These are phyloP conservation scores for Rhododendron ovatum DNA, from an alignment of 148 eudicot species.

Conservation along the genomic window DNA sequence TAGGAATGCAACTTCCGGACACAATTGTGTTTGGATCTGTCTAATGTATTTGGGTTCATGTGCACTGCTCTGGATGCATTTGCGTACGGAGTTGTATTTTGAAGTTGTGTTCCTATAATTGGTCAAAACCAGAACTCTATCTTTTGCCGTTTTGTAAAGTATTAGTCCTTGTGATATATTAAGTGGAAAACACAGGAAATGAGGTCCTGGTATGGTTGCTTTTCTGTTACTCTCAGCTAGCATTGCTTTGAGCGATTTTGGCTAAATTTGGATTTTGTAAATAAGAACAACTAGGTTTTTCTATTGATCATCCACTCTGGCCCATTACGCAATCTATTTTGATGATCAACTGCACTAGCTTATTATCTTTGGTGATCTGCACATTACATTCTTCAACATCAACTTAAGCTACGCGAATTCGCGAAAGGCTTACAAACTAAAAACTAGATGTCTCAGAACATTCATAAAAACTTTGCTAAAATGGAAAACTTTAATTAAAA, in stretches of 20 bases:
- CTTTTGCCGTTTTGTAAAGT: neutral
- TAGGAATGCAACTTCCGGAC: neutral
- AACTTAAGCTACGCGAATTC: no score
- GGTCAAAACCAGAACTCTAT: neutral
- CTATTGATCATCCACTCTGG: no score
- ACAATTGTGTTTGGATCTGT: no score
- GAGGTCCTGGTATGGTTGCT: neutral
- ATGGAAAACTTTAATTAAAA: no score
- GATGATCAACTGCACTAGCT: no score
- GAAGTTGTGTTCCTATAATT: neutral
- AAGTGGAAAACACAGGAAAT: neutral
- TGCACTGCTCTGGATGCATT: neutral
- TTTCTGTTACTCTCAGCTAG: neutral
- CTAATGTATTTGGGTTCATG: neutral
- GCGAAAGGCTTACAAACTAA: no score
- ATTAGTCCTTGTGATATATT: neutral
- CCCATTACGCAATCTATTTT: no score
- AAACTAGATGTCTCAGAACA: no score
- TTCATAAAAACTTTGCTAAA: no score
- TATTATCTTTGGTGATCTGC: no score
- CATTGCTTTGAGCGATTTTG: constrained; percentile 5
- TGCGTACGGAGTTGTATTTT: neutral
- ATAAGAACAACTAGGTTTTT: no score
- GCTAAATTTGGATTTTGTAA: neutral
- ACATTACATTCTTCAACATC: no score